Base-by-base conservation (phyloP, 73 alveolate genomes). In the Paramecium bursaria region DNA sequence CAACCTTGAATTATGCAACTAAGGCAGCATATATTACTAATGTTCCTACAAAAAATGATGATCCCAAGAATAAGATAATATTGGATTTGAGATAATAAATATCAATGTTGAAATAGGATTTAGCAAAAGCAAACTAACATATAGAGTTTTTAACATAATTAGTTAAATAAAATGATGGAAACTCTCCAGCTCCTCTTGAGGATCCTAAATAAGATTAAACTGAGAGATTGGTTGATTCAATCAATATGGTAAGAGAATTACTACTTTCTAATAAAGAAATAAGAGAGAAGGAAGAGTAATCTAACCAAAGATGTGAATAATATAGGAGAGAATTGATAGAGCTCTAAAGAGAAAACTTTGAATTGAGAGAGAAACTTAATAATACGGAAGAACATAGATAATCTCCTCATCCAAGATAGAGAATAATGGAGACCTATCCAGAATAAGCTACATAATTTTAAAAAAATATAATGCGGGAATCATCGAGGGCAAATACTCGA, bases 1-100 rank as follows among this genome's bases (percentile, higher is more conserved):
- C 96, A 33, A 97, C 99, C 51, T 87, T 97, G 50, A 85, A 90
- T 48, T 97, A 97, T 90, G 99, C 99, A 0, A 95, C 97, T 1
- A 95, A 93, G 75, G 99, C 99, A 33, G 90, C 94, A 15, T 91
- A 91, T 61, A 97, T 97, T 23, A 90, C 95, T 13, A 97, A 97
- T 88, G 91, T 94, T 60, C 98, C 98, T 9, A 82, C 85, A 23
- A 92, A 90, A 74, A 97, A 97, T 87, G 96, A 92, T 47, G 98
- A 94, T 75, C 98, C 98, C 2, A 92, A 91, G 55, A 85, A 86
- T 42, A 87, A 90, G 57, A 46, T 94, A 29, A 90, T 94, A 10
- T 61, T 49, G 21, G 97, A 92, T 23, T 74, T 92, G 25, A 92
- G 82, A 52, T 47, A 60, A n/a, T 27, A 79, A 42, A 79, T 53